Evolutionary conservation across 177 flowering plant genomes (phyloP), one percentile per base, ranked within the genome.

Genomic region (Vitis hybrid): DNA sequence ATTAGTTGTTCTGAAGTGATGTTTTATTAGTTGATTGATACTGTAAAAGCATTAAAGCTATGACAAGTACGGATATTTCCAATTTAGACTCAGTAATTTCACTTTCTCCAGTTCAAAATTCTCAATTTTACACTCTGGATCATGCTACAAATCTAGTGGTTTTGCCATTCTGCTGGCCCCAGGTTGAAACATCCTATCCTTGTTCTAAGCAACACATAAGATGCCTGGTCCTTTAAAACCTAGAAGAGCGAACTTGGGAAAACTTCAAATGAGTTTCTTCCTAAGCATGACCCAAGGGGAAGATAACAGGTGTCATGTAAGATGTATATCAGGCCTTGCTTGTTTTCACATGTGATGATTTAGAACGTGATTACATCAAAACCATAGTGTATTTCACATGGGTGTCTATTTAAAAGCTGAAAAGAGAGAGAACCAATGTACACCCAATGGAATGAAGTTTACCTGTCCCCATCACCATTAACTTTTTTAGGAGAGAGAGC

Each of bases 381-480:
- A 15, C 56, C 56, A 54, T 12, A 17, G 56, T 54, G 18, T 17
- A 54, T 54, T 54, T 54, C n/a, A 54, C 56, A 54, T 54, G 56
- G 17, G 56, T 5, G 4, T 14, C 17, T 54, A 15, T 14, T 19
- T 60, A 54, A 67, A 56, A 56, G 8, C 26, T 40, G 2, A 30
- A n/a, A 0, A n/a, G 19, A 3, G 56, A 60, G 26, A 30, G 57
- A 57, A 19, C 70, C 45, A 21, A 10, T 15, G 4, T 21, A 64
- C 19, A 12, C 50, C 67, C 19, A 52, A 40, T 13, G 64, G 17
- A 15, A 50, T 19, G 57, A 66, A 50, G 3, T 13, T 67, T 77
- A 94, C 98, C 92, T 89, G 76, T 88, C 92, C 60, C 77, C 88
- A 70, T 87, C 89, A 23, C 77, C 83, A 67, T 57, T 60, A 56